Percentiles rank a stretch among this genome's conserved stretches.
Evolutionary conservation across 306 rosid genomes (phyloP).

Genomic region (Lathyrus aphaca): DNA sequence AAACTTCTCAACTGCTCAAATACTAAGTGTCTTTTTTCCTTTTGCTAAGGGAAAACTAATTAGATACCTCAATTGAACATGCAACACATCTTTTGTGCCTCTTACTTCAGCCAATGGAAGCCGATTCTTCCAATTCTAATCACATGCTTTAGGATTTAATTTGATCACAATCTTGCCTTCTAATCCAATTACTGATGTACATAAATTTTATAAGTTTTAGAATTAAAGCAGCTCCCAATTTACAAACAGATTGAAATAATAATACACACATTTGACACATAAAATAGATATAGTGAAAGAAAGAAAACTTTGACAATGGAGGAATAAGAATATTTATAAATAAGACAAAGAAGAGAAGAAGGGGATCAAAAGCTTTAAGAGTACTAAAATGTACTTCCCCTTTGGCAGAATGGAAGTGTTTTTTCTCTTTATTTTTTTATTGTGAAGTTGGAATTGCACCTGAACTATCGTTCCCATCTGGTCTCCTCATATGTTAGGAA

Average conservation of each 20-base stretch:
- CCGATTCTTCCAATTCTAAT: neutral
- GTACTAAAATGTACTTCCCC: neutral
- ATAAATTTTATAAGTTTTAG: neutral
- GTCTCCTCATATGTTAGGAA: too few relatives aligned
- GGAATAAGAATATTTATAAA: conserved; percentile 2
- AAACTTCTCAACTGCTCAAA: too few relatives aligned
- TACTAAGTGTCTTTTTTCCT: too few relatives aligned
- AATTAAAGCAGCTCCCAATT: neutral
- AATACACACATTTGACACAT: conserved; percentile 21
- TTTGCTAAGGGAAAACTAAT: neutral
- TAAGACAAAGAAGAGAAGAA: too few relatives aligned
- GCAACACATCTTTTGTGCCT: neutral
- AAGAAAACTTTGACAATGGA: too few relatives aligned
- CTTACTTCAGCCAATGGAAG: neutral
- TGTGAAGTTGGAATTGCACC: too few relatives aligned
- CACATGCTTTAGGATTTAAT: neutral
- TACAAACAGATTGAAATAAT: neutral
- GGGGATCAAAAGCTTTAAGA: neutral
- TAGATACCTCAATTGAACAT: neutral
- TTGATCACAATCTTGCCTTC: conserved; percentile 2
- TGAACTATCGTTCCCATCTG: too few relatives aligned
- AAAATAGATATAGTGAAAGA: neutral
- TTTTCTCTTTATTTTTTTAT: too few relatives aligned
- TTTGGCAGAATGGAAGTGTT: too few relatives aligned
- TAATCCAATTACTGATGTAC: neutral